Conservation (phyloP, 768 basidiomycete genomes). For the Tulasnella sp. region DNA sequence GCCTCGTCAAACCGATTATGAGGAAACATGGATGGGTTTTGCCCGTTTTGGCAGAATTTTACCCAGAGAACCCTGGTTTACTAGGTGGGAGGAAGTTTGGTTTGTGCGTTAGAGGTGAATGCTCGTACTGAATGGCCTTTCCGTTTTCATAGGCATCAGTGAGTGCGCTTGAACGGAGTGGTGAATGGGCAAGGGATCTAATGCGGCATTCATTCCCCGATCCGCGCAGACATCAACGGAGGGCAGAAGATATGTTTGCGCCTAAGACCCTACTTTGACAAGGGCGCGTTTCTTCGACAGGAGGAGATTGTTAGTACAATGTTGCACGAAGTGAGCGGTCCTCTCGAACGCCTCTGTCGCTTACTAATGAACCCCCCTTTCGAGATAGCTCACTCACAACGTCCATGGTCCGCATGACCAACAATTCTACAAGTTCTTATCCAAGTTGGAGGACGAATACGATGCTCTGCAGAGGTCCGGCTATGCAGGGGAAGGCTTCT, state of each 20-base stretch:
- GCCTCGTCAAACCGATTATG: slow-evolving; percentile 93
- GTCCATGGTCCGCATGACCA: slow-evolving; percentile 88
- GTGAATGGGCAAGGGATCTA: not conserved
- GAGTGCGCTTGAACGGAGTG: not conserved
- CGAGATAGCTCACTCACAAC: slow-evolving; percentile 73
- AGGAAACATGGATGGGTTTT: slow-evolving; percentile 74
- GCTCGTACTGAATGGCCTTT: not conserved
- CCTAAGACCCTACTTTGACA: slow-evolving; percentile 63
- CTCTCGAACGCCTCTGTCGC: not conserved
- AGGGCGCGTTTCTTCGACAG: slow-evolving; percentile 68
- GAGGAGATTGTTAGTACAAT: slow-evolving; percentile 75
- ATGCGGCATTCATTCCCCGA: not conserved
- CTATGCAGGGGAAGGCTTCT: slow-evolving; percentile 90
- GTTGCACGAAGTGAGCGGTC: slow-evolving; percentile 72
- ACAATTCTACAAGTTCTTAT: slow-evolving; percentile 68
- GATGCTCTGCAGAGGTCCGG: slow-evolving; percentile 72
- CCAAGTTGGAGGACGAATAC: slow-evolving; percentile 77
- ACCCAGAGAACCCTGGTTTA: slow-evolving; percentile 66
- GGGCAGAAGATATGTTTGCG: slow-evolving; percentile 82
- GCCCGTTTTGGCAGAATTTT: slow-evolving; percentile 81
- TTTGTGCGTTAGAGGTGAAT: not conserved
- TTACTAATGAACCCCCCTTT: slow-evolving; percentile 14
- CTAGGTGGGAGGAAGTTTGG: slow-evolving; percentile 53
- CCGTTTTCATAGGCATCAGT: slow-evolving; percentile 11
- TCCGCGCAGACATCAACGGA: slow-evolving; percentile 58